Percentiles rank a stretch among this genome's conserved stretches.
Evolutionary conservation across 202 grass and related monocot genomes (phyloP).

Genomic region (Eragrostis tef): DNA sequence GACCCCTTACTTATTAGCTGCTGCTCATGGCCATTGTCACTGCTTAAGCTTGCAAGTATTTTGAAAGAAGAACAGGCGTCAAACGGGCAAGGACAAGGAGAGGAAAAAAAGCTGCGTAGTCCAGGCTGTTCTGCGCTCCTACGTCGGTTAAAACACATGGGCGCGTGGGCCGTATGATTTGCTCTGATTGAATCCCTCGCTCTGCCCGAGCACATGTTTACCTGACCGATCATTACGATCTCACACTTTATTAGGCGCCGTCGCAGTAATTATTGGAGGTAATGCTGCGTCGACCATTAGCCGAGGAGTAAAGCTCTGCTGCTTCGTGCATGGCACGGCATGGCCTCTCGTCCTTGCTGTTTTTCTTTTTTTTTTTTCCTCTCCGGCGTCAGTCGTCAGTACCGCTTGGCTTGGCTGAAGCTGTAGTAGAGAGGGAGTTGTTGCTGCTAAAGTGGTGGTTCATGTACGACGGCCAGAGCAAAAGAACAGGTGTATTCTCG

Average conservation of each 20-base stretch:
- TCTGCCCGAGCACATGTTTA: conserved; percentile 40
- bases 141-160: conserved; percentile 39
- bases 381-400: conserved; percentile 5
- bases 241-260: conserved; percentile 44
- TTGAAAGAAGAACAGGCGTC: not conserved
- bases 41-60: too few species aligned
- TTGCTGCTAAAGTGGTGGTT: conserved; percentile 40
- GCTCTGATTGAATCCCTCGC: not conserved
- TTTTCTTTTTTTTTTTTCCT: not conserved
- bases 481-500: conserved; percentile 44
- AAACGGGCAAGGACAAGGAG: conserved; percentile 26
- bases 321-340: not conserved
- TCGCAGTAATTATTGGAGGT: conserved; percentile 38
- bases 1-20: too few species aligned
- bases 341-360: conserved; percentile 28
- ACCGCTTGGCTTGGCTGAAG: too few species aligned
- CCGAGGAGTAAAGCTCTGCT: not conserved
- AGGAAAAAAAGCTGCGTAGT: conserved; percentile 34
- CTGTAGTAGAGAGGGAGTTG: not conserved
- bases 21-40: too few species aligned
- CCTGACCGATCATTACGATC: conserved; percentile 49
- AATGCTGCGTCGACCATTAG: conserved; percentile 31
- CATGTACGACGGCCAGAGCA: conserved; percentile 24
- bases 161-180: conserved; percentile 47
- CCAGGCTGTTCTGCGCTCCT: conserved; percentile 38